Percentiles rank a stretch among this genome's conserved stretches.
These are phyloP conservation scores for Calonectria hongkongensis DNA, from an alignment of 2,329 filamentous ascomycete genomes.

Conservation along the genomic window DNA sequence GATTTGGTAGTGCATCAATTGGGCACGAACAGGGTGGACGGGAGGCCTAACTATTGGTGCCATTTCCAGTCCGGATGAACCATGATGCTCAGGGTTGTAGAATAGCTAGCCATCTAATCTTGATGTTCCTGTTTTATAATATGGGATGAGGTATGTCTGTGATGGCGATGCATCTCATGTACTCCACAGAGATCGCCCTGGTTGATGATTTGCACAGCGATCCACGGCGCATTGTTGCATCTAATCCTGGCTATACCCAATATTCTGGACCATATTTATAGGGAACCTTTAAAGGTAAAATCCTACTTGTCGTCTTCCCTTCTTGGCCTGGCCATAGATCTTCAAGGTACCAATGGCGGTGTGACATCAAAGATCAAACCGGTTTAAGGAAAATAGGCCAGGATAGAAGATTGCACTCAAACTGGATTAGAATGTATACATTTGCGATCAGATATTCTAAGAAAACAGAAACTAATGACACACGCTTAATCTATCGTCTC, in stretches of 20 bases:
- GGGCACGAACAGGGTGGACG: not conserved
- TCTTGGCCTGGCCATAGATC: too few relatives aligned
- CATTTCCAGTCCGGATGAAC: not conserved
- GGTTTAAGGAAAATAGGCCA: too few relatives aligned
- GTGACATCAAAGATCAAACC: too few relatives aligned
- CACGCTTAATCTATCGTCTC: slow-evolving; percentile 3
- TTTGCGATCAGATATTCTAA: not conserved
- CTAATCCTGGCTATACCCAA: not conserved
- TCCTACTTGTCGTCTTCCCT: too few relatives aligned
- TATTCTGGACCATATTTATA: not conserved
- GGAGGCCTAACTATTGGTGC: slow-evolving; percentile 1
- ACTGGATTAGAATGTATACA: not conserved
- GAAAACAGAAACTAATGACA: not conserved
- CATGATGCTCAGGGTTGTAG: not conserved
- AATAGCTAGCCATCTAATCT: not conserved
- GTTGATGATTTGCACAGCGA: slow-evolving; percentile 3
- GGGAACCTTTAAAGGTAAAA: not conserved
- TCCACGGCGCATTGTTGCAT: not conserved
- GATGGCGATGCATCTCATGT: not conserved
- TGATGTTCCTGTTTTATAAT: not conserved
- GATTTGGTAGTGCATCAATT: not conserved
- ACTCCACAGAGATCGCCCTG: not conserved
- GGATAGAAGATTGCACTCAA: not conserved
- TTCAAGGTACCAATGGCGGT: too few relatives aligned
- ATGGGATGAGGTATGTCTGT: not conserved